Evolutionary conservation across 352 stramenopile genomes (phyloP).

Genomic region (Phytopythium oedochilum): DNA sequence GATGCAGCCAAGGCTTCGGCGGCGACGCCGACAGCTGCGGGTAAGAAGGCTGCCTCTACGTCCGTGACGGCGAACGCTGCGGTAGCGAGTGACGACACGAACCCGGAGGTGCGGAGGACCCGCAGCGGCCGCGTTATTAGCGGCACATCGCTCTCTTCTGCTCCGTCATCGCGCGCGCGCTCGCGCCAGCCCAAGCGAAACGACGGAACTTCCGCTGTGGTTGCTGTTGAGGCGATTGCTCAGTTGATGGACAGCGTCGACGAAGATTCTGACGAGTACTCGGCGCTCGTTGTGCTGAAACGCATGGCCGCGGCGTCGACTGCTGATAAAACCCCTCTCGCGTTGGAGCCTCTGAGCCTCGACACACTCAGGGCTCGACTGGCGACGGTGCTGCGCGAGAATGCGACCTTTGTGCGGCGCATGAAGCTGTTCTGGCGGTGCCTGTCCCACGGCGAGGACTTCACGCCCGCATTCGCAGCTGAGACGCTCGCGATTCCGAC

Average conservation of each 20-base stretch:
- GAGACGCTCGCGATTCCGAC: conserved; percentile 34
- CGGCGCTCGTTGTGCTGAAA: conserved; percentile 45
- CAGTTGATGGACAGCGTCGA: conserved; percentile 31
- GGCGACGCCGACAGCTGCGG: background rate
- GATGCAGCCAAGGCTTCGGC: conserved; percentile 9
- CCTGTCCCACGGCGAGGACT: conserved; percentile 29
- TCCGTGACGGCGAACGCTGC: background rate
- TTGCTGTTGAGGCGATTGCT: background rate
- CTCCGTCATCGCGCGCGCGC: conserved; percentile 2
- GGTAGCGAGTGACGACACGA: background rate
- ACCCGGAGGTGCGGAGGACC: conserved; percentile 16
- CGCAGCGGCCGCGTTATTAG: conserved; percentile 30
- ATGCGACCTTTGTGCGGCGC: conserved; percentile 64
- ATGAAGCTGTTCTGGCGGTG: conserved; percentile 87
- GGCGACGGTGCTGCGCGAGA: conserved; percentile 36
- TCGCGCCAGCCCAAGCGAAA: background rate
- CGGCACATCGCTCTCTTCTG: background rate
- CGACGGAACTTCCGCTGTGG: background rate
- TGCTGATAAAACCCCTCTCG: conserved; percentile 27
- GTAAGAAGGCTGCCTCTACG: conserved; percentile 4
- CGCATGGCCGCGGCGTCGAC: conserved; percentile 50
- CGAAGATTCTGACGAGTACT: conserved; percentile 33
- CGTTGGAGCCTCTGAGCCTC: conserved; percentile 42
- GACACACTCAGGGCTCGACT: conserved; percentile 36
- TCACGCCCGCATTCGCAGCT: conserved; percentile 2